A percentile compares a stretch with the other conserved stretches of the same genome.
These are phyloP conservation scores for Blastobotrys niveus DNA, from an alignment of 1,139 yeast genomes.

Conservation along the genomic window DNA sequence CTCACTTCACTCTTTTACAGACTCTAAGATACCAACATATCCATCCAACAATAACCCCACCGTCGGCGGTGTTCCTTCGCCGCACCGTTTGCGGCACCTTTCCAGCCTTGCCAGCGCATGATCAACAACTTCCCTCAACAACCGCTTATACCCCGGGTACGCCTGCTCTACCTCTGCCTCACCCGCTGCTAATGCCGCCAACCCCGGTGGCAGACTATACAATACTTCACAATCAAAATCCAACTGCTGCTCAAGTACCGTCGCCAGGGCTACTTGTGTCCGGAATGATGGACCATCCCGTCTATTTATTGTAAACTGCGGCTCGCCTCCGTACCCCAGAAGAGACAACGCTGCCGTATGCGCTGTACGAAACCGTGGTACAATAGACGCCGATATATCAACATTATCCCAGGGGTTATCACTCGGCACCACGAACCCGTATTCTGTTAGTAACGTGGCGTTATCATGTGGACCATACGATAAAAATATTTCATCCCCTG, in stretches of 20 bases:
- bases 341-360: conserved; percentile 47
- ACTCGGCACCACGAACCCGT: conserved; percentile 67
- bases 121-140: background rate
- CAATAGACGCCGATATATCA: conserved; percentile 50
- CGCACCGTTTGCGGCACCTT: background rate
- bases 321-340: conserved; percentile 59
- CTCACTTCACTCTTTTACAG: background rate
- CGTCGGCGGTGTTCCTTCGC: background rate
- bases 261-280: conserved; percentile 69
- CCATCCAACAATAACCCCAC: conserved; percentile 1
- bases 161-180: conserved; percentile 35
- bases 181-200: conserved; percentile 50
- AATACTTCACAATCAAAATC: background rate
- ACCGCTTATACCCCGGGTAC: conserved; percentile 2
- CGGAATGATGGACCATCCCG: conserved; percentile 58
- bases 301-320: conserved; percentile 61
- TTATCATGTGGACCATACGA: conserved; percentile 88
- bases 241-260: conserved; percentile 21
- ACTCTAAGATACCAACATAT: background rate
- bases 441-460: conserved; percentile 73
- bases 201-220: background rate
- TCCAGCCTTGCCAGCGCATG: background rate
- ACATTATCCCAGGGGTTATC: conserved; percentile 63
- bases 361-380: conserved; percentile 36
- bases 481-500: conserved; percentile 58